Evolutionary conservation across 1,139 yeast genomes (phyloP), one percentile per base, ranked within the genome.

Genomic region (Magnusiomyces magnusii): DNA sequence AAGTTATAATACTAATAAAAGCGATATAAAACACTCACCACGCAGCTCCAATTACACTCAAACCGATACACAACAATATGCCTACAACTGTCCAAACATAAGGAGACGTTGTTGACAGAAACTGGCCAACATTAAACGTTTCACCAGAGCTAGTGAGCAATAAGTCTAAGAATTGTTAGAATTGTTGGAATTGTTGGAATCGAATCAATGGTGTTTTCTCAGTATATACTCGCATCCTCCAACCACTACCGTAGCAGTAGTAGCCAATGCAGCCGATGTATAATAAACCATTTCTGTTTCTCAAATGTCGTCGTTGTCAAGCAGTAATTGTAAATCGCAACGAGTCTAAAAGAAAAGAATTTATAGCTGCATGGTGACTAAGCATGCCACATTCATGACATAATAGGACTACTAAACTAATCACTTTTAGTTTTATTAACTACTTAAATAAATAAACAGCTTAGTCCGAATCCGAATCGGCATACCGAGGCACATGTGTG

Each of bases 61-160:
- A 80, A 17, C 99, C 98, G 68, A 95, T 91, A 75, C 99, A 93
- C 59, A 85, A 75, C n/a, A 87, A 86, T 65, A 95, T 90, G 59
- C 99, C 99, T 65, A 91, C 75, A 65, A 83, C 82, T 25, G 98
- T 97, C 99, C 99, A 95, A 85, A 93, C 83, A 72, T 93, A 93
- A 17, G 99, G 99, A 23, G 97, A 90, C 1, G 95, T 86, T 42
- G 86, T 78, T 66, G 85, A 83, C 65, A 95, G 80, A 71, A 93
- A 92, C 67, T 85, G 85, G 56, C 99, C 99, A 60, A 92, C 83
- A 72, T 92, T 87, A 78, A 93, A 93, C 56, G 84, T 78, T 71
- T 91, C 96, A 57, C 98, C 98, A 62, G 90, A 83, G 57, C 95
- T 96, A 62, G 92, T 89, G 81, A 93, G 89, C 65, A 93, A 79